Percentiles rank a stretch among this genome's conserved stretches.
Evolutionary conservation across 2,329 filamentous ascomycete species (phyloP).

Genomic region (Ceratocystis diversiconidia): DNA sequence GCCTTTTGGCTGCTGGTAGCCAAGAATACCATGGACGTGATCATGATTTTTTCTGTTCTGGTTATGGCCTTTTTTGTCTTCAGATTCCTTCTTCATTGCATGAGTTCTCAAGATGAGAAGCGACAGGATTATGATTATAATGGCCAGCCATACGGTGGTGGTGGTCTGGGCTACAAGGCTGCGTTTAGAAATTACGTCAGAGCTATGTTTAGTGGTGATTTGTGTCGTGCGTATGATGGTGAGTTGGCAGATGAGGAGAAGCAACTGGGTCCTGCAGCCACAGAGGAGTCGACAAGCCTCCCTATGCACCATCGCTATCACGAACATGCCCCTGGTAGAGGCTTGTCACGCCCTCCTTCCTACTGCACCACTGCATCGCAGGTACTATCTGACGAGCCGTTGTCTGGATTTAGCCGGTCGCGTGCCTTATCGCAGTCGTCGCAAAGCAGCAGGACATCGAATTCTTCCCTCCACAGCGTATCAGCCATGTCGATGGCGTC

Average conservation of each 20-base stretch:
- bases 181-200: background rate
- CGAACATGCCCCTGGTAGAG: background rate
- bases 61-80: background rate
- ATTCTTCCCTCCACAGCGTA: conserved; percentile 7
- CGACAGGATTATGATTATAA: background rate
- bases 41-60: background rate
- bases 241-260: conserved; percentile 10
- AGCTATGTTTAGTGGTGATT: background rate
- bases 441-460: conserved; percentile 1
- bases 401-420: background rate
- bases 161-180: background rate
- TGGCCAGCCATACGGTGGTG: background rate
- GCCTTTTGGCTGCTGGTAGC: conserved; percentile 1
- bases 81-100: background rate
- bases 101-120: background rate
- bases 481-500: conserved; percentile 8
- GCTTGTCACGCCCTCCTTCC: conserved; percentile 10
- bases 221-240: background rate
- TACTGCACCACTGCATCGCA: conserved; percentile 12
- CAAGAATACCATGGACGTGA: background rate
- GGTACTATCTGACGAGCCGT: background rate
- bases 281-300: background rate
- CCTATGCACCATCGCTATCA: conserved; percentile 1
- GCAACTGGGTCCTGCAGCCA: background rate
- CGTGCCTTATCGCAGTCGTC: conserved; percentile 13